A percentile compares a stretch with the other conserved stretches of the same genome.
Evolutionary conservation across 768 basidiomycete genomes (phyloP).

Genomic region (Termitomyces sp.): DNA sequence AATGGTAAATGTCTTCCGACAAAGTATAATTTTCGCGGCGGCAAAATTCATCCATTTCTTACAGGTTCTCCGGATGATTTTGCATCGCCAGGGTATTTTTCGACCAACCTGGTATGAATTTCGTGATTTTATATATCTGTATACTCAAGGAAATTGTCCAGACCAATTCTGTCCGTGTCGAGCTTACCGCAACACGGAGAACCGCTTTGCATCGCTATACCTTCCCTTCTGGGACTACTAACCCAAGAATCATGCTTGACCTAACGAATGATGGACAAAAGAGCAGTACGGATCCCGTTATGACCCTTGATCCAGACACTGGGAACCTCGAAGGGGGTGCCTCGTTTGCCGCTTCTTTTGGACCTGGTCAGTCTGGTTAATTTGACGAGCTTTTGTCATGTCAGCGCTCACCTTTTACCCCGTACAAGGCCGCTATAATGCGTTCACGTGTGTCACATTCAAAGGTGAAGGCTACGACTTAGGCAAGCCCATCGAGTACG

Average conservation of each 20-base stretch:
- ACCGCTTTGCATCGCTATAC: constrained; percentile 57
- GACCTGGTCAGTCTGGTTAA: constrained; percentile 29
- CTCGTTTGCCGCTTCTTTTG: constrained; percentile 51
- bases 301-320: constrained; percentile 42
- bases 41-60: not conserved
- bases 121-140: not conserved
- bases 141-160: constrained; percentile 12
- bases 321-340: constrained; percentile 45
- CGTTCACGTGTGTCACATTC: constrained; percentile 58
- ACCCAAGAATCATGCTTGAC: constrained; percentile 53
- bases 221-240: constrained; percentile 38
- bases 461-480: constrained; percentile 44
- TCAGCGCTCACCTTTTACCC: not conserved
- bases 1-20: constrained; percentile 31
- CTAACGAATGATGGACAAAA: constrained; percentile 56
- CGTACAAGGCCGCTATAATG: constrained; percentile 41
- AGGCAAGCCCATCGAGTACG: constrained; percentile 46
- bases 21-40: not conserved
- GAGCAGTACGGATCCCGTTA: constrained; percentile 41
- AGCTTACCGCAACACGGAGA: constrained; percentile 53
- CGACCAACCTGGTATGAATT: constrained; percentile 43
- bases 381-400: not conserved
- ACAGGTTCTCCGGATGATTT: constrained; percentile 53
- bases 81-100: constrained; percentile 63
- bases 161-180: constrained; percentile 52